phyloP scores from a whole-genome alignment of 2,329 filamentous ascomycete genomes.

The Aspergillus pseudoviridinutans region DNA sequence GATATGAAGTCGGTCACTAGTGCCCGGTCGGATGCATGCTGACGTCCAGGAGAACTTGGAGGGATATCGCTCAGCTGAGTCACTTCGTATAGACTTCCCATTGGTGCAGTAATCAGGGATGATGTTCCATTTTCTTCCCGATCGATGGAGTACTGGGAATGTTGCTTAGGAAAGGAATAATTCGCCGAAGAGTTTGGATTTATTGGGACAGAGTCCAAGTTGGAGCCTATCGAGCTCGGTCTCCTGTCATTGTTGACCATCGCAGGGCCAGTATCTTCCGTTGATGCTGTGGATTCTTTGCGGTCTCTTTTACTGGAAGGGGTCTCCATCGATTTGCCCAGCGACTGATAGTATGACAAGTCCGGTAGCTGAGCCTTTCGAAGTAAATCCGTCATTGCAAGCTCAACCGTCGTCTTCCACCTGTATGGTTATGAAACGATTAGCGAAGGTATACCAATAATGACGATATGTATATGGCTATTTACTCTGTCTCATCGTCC shows the following conservation, averaged over 20 bases:
- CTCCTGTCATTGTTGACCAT: conserved; percentile 14
- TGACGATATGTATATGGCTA: not conserved
- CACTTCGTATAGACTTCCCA: conserved; percentile 49
- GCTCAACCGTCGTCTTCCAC: conserved; percentile 38
- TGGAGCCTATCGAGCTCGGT: conserved; percentile 13
- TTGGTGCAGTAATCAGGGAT: conserved; percentile 40
- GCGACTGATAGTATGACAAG: conserved; percentile 35
- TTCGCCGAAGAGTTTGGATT: conserved; percentile 17
- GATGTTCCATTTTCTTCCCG: conserved; percentile 34
- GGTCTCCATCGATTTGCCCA: conserved; percentile 26
- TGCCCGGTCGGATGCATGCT: conserved; percentile 30
- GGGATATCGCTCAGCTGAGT: conserved; percentile 41
- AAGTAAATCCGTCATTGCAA: conserved; percentile 36
- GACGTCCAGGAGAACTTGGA: conserved; percentile 28
- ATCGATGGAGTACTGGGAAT: conserved; percentile 33
- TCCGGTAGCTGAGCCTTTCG: conserved; percentile 35
- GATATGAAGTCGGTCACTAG: conserved; percentile 50
- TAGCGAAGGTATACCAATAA: conserved; percentile 2
- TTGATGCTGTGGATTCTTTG: conserved; percentile 32
- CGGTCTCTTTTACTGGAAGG: conserved; percentile 28
- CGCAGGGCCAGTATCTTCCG: conserved; percentile 23
- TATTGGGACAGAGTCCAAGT: conserved; percentile 7
- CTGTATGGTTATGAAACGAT: conserved; percentile 16
- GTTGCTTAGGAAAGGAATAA: conserved; percentile 22
- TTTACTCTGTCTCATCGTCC: conserved; percentile 46